These are phyloP conservation scores for Xanthoceras sorbifolium DNA, from an alignment of 345 rosid genomes.

Conservation along the genomic window DNA sequence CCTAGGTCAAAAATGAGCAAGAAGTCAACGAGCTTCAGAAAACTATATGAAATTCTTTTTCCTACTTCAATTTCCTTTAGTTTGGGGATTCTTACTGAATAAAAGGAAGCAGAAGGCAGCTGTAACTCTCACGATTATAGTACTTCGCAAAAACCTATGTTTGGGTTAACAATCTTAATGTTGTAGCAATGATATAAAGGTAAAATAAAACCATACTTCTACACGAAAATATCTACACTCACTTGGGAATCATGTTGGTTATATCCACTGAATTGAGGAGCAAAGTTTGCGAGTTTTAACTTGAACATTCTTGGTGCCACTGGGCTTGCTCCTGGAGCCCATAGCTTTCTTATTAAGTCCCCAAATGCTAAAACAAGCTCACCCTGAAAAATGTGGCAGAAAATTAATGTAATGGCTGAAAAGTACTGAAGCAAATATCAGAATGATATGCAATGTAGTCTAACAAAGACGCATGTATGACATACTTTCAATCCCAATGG, in stretches of 20 bases:
- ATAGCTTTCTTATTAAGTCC: conserved; percentile 59
- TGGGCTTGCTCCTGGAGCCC: conserved; percentile 62
- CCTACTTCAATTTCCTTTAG: background rate
- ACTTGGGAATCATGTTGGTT: conserved; percentile 84
- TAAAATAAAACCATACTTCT: background rate
- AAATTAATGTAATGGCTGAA: background rate
- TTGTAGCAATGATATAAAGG: background rate
- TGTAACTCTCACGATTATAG: background rate
- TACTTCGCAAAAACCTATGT: background rate
- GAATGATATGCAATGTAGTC: background rate
- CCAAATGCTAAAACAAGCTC: conserved; percentile 74
- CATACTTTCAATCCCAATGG: conserved; percentile 68
- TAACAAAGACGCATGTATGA: background rate
- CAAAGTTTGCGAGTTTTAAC: conserved; percentile 61
- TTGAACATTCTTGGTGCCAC: conserved; percentile 65
- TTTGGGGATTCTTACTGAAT: too few species aligned
- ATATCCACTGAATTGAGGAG: conserved; percentile 72
- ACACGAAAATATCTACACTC: conserved; percentile 25
- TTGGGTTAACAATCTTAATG: background rate
- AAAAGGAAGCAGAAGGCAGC: background rate
- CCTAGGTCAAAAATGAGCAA: background rate
- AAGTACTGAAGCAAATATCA: background rate
- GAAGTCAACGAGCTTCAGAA: background rate
- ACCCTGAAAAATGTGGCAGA: conserved; percentile 42
- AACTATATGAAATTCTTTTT: background rate